These are phyloP conservation scores for Phalaenopsis hybrid DNA, from an alignment of 116 monocot species.

Conservation along the genomic window DNA sequence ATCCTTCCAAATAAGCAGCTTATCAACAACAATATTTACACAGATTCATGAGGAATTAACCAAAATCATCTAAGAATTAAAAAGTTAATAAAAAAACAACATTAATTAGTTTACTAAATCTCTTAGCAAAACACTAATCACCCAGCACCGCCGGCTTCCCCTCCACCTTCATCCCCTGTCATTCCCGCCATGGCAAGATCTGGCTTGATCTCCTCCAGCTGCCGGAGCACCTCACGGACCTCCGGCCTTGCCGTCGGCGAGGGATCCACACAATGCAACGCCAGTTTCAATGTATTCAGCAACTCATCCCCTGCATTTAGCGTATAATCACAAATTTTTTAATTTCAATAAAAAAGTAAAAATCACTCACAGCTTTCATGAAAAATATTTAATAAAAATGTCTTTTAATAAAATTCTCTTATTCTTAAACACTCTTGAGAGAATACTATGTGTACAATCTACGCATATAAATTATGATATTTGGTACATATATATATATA, in stretches of 20 bases:
- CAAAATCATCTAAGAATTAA: background rate
- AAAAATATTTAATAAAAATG: too few relatives aligned
- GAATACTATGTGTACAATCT: too few relatives aligned
- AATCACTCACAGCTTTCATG: too few relatives aligned
- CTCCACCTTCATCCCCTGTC: background rate
- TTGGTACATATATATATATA: too few relatives aligned
- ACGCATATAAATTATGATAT: too few relatives aligned
- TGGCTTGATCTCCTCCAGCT: conserved; percentile 77
- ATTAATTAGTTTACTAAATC: background rate
- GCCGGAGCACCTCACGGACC: conserved; percentile 52
- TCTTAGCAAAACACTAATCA: background rate
- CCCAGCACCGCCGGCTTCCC: too few relatives aligned
- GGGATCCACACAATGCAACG: conserved; percentile 78
- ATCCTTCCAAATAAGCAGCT: background rate
- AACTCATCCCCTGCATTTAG: conserved; percentile 46
- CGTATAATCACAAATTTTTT: too few relatives aligned
- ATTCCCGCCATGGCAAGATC: conserved; percentile 13
- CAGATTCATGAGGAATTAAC: background rate
- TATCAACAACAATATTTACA: background rate
- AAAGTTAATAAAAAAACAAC: background rate
- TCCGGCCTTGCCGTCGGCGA: conserved; percentile 66
- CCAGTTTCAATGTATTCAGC: conserved; percentile 72
- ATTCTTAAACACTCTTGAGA: too few relatives aligned
- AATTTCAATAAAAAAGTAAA: too few relatives aligned
- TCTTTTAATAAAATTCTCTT: too few relatives aligned